Evolutionary conservation across 768 basidiomycete species (phyloP).

Genomic region (Phylloporus rhodoxanthus): DNA sequence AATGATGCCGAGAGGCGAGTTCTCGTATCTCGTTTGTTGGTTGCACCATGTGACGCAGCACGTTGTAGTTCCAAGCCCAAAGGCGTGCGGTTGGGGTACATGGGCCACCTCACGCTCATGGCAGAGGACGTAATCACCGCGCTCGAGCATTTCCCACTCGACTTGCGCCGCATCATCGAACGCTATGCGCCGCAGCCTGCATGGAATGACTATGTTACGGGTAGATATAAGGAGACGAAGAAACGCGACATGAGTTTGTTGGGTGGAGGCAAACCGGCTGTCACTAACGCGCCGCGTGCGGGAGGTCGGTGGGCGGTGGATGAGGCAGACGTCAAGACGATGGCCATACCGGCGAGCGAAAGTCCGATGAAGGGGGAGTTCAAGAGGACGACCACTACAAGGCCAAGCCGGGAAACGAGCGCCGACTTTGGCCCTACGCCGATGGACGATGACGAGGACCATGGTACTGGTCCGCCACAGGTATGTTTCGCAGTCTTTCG

Average conservation of each 20-base stretch:
- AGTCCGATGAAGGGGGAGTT: conserved; percentile 49
- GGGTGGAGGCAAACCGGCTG: conserved; percentile 78
- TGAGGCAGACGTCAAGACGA: conserved; percentile 44
- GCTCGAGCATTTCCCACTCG: conserved; percentile 79
- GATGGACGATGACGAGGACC: conserved; percentile 45
- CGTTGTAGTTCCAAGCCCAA: conserved; percentile 58
- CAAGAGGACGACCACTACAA: conserved; percentile 39
- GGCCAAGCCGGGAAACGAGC: conserved; percentile 43
- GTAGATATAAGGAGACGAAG: conserved; percentile 82
- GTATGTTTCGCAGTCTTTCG: conserved; percentile 26
- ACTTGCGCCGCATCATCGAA: conserved; percentile 60
- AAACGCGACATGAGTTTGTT: conserved; percentile 71
- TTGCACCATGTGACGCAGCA: conserved; percentile 4
- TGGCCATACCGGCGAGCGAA: conserved; percentile 18
- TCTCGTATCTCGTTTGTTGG: neutral
- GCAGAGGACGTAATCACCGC: conserved; percentile 92
- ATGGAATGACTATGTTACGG: conserved; percentile 89
- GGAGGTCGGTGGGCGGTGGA: conserved; percentile 62
- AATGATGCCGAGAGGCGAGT: conserved; percentile 74
- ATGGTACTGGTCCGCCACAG: conserved; percentile 40
- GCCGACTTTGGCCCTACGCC: conserved; percentile 61
- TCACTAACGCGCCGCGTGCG: conserved; percentile 33
- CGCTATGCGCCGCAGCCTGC: conserved; percentile 66
- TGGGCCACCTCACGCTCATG: conserved; percentile 95
- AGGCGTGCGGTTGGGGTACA: conserved; percentile 82